Conservation (phyloP, 2,329 filamentous ascomycete genomes). For the Nemania sp. region DNA sequence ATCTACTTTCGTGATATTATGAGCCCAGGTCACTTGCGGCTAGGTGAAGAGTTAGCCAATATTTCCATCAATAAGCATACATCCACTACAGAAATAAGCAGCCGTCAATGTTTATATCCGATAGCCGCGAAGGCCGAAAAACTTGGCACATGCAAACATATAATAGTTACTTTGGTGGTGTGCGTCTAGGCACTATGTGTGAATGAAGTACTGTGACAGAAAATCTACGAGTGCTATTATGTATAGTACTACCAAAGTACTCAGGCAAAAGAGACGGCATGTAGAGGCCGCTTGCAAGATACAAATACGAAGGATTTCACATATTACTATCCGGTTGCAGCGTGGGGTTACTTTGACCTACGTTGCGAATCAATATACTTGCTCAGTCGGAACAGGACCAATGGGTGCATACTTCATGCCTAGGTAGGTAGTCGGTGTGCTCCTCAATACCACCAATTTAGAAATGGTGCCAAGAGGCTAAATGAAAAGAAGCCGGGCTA, state of each 20-base stretch:
- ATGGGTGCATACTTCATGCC: slow-evolving; percentile 1
- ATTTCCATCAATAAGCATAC: slow-evolving; percentile 21
- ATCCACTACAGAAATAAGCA: slow-evolving; percentile 4
- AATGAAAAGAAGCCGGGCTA: slow-evolving; percentile 5
- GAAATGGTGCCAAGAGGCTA: slow-evolving; percentile 20
- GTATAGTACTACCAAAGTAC: too few species aligned
- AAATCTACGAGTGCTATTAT: too few species aligned
- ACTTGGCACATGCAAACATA: slow-evolving; percentile 12
- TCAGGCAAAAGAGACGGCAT: too few species aligned
- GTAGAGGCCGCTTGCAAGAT: background rate
- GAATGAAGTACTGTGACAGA: too few species aligned
- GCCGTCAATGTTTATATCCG: slow-evolving; percentile 8
- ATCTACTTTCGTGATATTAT: background rate
- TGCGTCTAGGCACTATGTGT: slow-evolving; percentile 4
- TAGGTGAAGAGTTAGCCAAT: slow-evolving; percentile 12
- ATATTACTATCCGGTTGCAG: background rate
- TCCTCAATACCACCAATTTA: too few species aligned
- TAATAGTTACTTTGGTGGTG: slow-evolving; percentile 7
- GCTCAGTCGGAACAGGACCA: background rate
- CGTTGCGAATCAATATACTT: slow-evolving; percentile 4
- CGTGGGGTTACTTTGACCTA: slow-evolving; percentile 6
- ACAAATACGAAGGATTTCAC: background rate
- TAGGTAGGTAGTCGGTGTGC: background rate
- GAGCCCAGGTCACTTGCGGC: slow-evolving; percentile 7
- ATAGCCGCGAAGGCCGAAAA: slow-evolving; percentile 15